Conservation (phyloP, 2,329 filamentous ascomycete genomes). For the Colletotrichum sp. region DNA sequence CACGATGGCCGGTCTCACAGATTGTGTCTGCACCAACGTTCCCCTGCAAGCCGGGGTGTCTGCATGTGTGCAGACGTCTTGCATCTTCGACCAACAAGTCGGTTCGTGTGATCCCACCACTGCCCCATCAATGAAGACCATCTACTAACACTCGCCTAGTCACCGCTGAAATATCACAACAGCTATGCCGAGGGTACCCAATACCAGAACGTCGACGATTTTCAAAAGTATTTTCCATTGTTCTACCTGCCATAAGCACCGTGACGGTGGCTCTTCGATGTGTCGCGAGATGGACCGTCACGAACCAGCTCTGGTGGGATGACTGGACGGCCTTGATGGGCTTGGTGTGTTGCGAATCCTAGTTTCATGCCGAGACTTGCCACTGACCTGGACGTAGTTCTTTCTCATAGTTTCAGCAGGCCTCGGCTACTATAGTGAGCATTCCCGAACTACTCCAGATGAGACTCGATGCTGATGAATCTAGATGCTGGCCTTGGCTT, state of each 20-base stretch:
- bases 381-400: not conserved
- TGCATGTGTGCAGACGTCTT: conserved; percentile 13
- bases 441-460: not conserved
- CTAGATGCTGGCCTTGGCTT: conserved; percentile 20
- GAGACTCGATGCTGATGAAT: not conserved
- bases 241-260: not conserved
- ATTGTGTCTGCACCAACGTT: conserved; percentile 12
- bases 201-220: not conserved
- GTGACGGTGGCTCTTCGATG: conserved; percentile 4
- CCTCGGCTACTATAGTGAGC: not conserved
- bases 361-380: rapidly evolving
- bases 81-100: conserved; percentile 2
- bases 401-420: not conserved
- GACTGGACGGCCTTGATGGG: conserved; percentile 12
- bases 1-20: not conserved
- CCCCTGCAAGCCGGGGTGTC: conserved; percentile 7
- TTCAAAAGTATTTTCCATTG: not conserved
- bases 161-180: not conserved
- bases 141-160: not conserved
- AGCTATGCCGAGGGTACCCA: conserved; percentile 1
- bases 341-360: not conserved
- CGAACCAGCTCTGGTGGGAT: conserved; percentile 16
- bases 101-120: not conserved
- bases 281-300: not conserved
- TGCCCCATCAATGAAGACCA: not conserved